Percentiles rank a stretch among this genome's conserved stretches.
These are phyloP conservation scores for Musa acuminata DNA, from an alignment of 176 grass and related monocot genomes.

Conservation along the genomic window DNA sequence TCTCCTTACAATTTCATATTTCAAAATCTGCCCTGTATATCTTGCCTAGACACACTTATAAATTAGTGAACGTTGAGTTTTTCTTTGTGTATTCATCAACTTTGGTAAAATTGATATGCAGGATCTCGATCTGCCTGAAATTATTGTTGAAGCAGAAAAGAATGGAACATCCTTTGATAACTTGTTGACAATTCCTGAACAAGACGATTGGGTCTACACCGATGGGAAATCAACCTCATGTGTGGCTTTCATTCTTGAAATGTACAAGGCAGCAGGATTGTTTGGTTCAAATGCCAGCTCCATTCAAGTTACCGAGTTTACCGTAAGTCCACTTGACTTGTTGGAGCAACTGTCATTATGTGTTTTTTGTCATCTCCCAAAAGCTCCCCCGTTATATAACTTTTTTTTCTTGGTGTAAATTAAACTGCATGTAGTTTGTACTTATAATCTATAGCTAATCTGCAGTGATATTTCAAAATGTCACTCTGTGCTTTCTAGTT, in stretches of 20 bases:
- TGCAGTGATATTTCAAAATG: not conserved
- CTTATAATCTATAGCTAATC: not conserved
- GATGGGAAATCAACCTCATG: conserved; percentile 94
- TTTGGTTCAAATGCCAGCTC: conserved; percentile 50
- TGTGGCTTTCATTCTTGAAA: conserved; percentile 68
- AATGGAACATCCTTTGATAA: conserved; percentile 80
- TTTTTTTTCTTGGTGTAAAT: not conserved
- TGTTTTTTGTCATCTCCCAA: not conserved
- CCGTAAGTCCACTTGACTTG: conserved; percentile 34
- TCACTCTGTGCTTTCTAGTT: not conserved
- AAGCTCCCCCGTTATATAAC: not conserved
- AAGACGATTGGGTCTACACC: conserved; percentile 72
- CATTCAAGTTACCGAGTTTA: conserved; percentile 90
- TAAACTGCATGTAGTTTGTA: no score
- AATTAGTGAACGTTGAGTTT: not conserved
- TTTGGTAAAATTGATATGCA: conserved; percentile 29
- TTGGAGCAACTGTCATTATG: not conserved
- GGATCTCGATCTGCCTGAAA: conserved; percentile 82
- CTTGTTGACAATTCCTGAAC: conserved; percentile 69
- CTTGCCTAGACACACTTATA: not conserved
- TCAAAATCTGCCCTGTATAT: not conserved
- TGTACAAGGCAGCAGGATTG: conserved; percentile 95
- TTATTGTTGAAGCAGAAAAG: conserved; percentile 89
- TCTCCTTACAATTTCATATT: not conserved
- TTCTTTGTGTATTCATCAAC: conserved; percentile 11